These are phyloP conservation scores for Hygrophorus russula DNA, from an alignment of 768 basidiomycete species.

Conservation along the genomic window DNA sequence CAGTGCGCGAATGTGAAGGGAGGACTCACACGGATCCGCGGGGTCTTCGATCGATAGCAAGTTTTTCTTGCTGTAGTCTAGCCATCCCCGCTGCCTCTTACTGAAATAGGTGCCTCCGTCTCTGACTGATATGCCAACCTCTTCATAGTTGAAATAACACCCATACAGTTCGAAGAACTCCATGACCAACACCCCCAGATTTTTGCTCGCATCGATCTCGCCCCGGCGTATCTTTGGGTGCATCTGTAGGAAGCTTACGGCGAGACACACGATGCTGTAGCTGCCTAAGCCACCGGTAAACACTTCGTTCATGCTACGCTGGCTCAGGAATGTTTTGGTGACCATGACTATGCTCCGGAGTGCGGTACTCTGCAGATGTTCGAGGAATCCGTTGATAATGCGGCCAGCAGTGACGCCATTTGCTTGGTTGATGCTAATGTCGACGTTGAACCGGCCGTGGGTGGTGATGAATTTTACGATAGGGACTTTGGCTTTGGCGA, in stretches of 20 bases:
- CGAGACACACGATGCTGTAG: conserved; percentile 89
- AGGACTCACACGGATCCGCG: conserved; percentile 64
- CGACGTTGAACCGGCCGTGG: conserved; percentile 76
- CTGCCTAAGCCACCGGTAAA: conserved; percentile 91
- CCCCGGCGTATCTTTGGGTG: conserved; percentile 88
- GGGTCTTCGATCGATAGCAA: conserved; percentile 90
- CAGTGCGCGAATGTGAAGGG: not conserved
- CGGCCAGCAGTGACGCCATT: conserved; percentile 73
- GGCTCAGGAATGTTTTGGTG: conserved; percentile 82
- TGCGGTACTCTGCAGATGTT: conserved; percentile 46
- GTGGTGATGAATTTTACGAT: conserved; percentile 91
- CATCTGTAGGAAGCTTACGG: conserved; percentile 92
- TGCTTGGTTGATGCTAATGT: conserved; percentile 87
- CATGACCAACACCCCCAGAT: conserved; percentile 88
- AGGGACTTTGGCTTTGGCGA: conserved; percentile 90
- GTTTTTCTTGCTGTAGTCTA: conserved; percentile 39
- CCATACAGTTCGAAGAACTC: conserved; percentile 98
- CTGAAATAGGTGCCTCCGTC: conserved; percentile 84
- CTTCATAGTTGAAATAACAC: conserved; percentile 80
- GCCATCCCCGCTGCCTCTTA: conserved; percentile 79
- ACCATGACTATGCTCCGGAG: conserved; percentile 78
- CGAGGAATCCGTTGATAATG: conserved; percentile 73
- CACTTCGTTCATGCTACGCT: conserved; percentile 96
- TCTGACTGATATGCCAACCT: conserved; percentile 80
- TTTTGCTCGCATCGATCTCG: conserved; percentile 79